Evolutionary conservation across 2,329 filamentous ascomycete species (phyloP), one percentile per base, ranked within the genome.

Genomic region (Bertia moriformis): DNA sequence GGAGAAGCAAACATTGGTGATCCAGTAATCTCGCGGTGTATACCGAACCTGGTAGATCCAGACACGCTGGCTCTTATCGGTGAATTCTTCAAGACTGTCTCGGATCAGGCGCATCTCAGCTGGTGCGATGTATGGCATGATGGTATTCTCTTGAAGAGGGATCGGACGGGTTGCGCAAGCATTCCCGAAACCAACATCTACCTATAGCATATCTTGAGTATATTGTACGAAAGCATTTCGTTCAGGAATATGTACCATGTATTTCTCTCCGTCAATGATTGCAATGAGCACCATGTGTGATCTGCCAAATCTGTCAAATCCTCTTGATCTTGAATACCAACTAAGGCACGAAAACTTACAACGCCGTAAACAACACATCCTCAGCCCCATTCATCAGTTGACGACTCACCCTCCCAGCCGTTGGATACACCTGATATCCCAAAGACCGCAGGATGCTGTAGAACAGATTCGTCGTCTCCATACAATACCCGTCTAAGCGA

Each of bases 401-500:
- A n/a, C 24, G 24, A 29, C 24, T 29, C 24, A 29, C 24, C n/a
- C 24, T 10, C 10, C 10, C 24, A 10, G 10, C 24, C 24, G 24
- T 29, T 10, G 24, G 24, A 29, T 29, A 29, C 10, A 39, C 38
- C 19, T 39, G n/a, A 14, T 30, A 39, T 15, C 38, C 38, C 7
- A 39, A 10, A 7, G 19, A 29, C 4, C 38, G 38, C 20, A 39
- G 22, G 14, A 39, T 14, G 5, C 15, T 19, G 13, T 15, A 15
- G 4, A 39, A 19, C 14, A 39, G 14, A n/a, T 12, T 39, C 19
- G 18, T 39, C 14, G 27, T 22, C 38, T 39, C 38, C 38, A 39
- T 39, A 19, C 38, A 39, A 19, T 29, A 29, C 4, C 38, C 38
- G 15, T 35, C 32, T 29, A 29, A n/a, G 10, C n/a, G 10, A n/a